Evolutionary conservation across 225 moss, liverwort and hornwort genomes (phyloP).

Genomic region (Sphagnum contortum): DNA sequence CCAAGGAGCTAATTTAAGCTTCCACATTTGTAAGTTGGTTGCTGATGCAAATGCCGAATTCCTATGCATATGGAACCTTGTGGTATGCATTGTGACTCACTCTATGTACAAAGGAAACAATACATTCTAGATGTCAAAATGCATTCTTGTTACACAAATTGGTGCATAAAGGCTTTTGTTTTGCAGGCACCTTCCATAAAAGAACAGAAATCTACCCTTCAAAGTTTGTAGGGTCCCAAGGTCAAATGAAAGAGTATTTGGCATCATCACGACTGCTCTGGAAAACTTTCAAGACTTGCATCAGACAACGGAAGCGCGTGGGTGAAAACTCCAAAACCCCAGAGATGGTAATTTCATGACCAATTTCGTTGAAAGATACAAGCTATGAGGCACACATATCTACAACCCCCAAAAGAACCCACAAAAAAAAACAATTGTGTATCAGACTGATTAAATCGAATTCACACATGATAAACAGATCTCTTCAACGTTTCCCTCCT

Average conservation of each 20-base stretch:
- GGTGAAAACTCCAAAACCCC: slow-evolving; percentile 83
- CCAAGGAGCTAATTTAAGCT: slow-evolving; percentile 1
- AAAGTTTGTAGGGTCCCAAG: slow-evolving; percentile 89
- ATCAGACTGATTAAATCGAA: no score
- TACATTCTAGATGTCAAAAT: no score
- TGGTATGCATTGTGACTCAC: slow-evolving; percentile 4
- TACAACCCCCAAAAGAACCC: slow-evolving; percentile 9
- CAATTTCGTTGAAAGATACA: slow-evolving; percentile 66
- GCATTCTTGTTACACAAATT: no score
- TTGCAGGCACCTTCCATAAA: slow-evolving; percentile 64
- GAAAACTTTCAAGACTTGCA: slow-evolving; percentile 81
- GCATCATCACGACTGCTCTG: slow-evolving; percentile 43
- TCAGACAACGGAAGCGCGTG: slow-evolving; percentile 86
- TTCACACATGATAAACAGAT: no score
- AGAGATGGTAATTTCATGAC: slow-evolving; percentile 67
- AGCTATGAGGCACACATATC: slow-evolving; percentile 93
- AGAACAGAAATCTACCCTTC: slow-evolving; percentile 74
- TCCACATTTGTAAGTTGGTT: slow-evolving; percentile 1
- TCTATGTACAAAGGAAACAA: not conserved
- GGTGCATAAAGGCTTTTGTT: no score
- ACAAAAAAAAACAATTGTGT: no score
- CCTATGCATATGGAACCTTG: not conserved
- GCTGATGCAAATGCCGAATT: slow-evolving; percentile 5
- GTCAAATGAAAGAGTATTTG: slow-evolving; percentile 36
- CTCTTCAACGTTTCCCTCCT: no score